These are phyloP conservation scores for Tulasnella sp. DNA, from an alignment of 768 basidiomycete genomes.

Conservation along the genomic window DNA sequence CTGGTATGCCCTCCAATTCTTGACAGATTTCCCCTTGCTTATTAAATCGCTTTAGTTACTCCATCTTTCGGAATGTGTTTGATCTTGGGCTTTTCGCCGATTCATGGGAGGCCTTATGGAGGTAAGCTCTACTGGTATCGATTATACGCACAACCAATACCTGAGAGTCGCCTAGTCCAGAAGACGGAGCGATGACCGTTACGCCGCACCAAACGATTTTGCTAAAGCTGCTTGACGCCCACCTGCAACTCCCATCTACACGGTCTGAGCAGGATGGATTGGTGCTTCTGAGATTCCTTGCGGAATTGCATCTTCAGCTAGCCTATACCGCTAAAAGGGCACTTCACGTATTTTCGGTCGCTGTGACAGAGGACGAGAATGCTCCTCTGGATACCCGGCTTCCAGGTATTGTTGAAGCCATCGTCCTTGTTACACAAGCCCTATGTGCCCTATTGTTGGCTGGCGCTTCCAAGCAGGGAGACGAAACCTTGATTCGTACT, in stretches of 20 bases:
- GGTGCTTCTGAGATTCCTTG: neutral
- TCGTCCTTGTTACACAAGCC: conserved; percentile 74
- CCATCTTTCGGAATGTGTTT: conserved; percentile 2
- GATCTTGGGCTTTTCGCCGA: neutral
- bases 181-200: conserved; percentile 53
- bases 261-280: neutral
- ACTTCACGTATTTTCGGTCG: conserved; percentile 2
- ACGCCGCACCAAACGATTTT: conserved; percentile 84
- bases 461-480: conserved; percentile 31
- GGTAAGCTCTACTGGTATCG: neutral
- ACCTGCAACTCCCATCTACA: conserved; percentile 49
- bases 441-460: conserved; percentile 60
- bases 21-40: neutral
- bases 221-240: conserved; percentile 82
- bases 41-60: neutral
- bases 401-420: conserved; percentile 71
- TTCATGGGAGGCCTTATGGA: neutral
- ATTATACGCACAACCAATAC: neutral
- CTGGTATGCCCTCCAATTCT: neutral
- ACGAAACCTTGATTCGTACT: neutral
- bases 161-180: conserved; percentile 41
- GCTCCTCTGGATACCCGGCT: conserved; percentile 57
- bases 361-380: neutral
- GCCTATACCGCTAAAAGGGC: neutral
- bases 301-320: conserved; percentile 4